phyloP scores from a whole-genome alignment of 1,284 basidiomycete genomes.

The Inonotus hispidus region DNA sequence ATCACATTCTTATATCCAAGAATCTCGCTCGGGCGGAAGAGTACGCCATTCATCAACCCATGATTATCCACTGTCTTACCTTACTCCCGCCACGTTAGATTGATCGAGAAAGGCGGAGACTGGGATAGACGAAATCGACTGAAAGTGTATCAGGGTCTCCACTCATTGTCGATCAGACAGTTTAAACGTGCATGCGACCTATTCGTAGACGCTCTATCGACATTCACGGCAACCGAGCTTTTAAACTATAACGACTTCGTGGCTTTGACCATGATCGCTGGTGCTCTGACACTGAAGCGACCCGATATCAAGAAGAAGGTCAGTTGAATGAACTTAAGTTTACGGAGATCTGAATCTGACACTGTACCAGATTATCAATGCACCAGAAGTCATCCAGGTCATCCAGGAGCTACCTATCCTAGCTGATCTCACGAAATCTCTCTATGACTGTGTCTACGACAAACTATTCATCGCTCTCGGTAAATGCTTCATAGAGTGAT shows the following conservation, averaged over 20 bases:
- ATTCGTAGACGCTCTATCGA: slow-evolving; percentile 86
- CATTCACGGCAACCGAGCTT: slow-evolving; percentile 91
- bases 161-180: slow-evolving; percentile 82
- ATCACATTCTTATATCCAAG: slow-evolving; percentile 68
- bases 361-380: slow-evolving; percentile 46
- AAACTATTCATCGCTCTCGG: slow-evolving; percentile 90
- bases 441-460: slow-evolving; percentile 93
- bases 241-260: slow-evolving; percentile 92
- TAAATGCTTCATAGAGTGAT: slow-evolving; percentile 28
- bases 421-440: slow-evolving; percentile 63
- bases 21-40: slow-evolving; percentile 81
- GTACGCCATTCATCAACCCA: slow-evolving; percentile 40
- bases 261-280: slow-evolving; percentile 77
- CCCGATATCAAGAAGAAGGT: slow-evolving; percentile 94
- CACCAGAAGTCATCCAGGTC: slow-evolving; percentile 70
- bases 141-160: slow-evolving; percentile 92
- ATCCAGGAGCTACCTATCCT: slow-evolving; percentile 67
- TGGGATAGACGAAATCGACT: slow-evolving; percentile 97
- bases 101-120: slow-evolving; percentile 95
- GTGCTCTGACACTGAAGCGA: slow-evolving; percentile 72
- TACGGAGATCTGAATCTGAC: background rate
- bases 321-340: slow-evolving; percentile 10
- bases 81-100: slow-evolving; percentile 36
- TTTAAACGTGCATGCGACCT: slow-evolving; percentile 70
- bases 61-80: background rate